Percentiles rank a stretch among this genome's conserved stretches.
phyloP scores from a whole-genome alignment of 805 yeast species.

The Barnettozyma salicaria region DNA sequence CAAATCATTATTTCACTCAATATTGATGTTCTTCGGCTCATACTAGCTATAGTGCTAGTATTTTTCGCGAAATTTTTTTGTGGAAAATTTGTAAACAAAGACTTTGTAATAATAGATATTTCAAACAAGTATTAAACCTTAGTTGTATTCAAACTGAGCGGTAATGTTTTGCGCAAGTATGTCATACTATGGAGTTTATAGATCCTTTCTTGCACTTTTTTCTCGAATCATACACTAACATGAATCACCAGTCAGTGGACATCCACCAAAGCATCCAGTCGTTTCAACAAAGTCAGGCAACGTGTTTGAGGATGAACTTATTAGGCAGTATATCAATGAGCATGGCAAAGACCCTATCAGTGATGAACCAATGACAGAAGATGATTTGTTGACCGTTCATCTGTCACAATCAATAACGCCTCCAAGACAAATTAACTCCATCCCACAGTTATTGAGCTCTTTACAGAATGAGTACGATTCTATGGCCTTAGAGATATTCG shows the following conservation, averaged over 20 bases:
- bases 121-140: no score
- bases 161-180: constrained; percentile 12
- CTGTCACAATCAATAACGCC: constrained; percentile 26
- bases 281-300: constrained; percentile 66
- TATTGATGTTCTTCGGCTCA: no score
- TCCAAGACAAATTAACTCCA: constrained; percentile 49
- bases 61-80: no score
- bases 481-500: constrained; percentile 70
- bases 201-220: neutral
- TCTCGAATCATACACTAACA: constrained; percentile 8
- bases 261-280: constrained; percentile 63
- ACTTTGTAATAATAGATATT: no score
- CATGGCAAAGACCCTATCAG: constrained; percentile 72
- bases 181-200: no score
- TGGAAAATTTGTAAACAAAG: no score
- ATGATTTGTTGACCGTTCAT: constrained; percentile 48
- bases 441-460: constrained; percentile 69
- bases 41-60: no score
- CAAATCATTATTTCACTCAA: no score
- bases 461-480: constrained; percentile 92
- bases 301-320: constrained; percentile 58
- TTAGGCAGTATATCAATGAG: constrained; percentile 56
- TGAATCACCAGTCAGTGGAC: constrained; percentile 53
- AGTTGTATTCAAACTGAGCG: no score
- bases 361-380: constrained; percentile 49